Percentiles rank a stretch among this genome's conserved stretches.
Evolutionary conservation across 345 rosid species (phyloP).

Genomic region (Hibiscus trionum): DNA sequence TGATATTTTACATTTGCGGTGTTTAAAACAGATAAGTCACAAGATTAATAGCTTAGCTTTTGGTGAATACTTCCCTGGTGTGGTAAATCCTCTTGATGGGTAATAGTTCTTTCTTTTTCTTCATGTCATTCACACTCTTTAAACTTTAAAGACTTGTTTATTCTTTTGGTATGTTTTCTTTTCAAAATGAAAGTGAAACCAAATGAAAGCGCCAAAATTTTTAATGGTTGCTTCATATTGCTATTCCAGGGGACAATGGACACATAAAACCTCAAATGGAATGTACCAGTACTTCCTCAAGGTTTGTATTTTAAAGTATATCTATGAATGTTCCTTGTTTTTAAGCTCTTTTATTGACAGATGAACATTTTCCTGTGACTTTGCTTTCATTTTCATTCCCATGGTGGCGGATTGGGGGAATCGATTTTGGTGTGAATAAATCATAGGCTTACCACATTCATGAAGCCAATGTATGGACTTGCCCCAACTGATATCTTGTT

Average conservation of each 20-base stretch:
- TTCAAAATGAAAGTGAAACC: not conserved
- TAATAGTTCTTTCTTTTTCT: not conserved
- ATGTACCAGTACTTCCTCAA: conserved; percentile 10
- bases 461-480: not conserved
- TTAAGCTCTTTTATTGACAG: not conserved
- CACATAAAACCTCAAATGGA: conserved; percentile 1
- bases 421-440: too few species aligned
- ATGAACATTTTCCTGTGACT: not conserved
- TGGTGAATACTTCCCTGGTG: conserved; percentile 82
- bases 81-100: conserved; percentile 74
- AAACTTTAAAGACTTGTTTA: not conserved
- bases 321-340: not conserved
- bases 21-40: conserved; percentile 61
- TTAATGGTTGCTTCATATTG: not conserved
- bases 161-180: conserved; percentile 4
- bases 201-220: not conserved
- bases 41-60: conserved; percentile 58
- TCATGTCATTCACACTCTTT: not conserved
- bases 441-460: not conserved
- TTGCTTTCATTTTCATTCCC: not conserved
- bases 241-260: not conserved
- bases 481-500: not conserved
- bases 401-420: too few species aligned
- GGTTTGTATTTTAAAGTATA: not conserved
- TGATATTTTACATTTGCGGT: conserved; percentile 1